Evolutionary conservation across 345 rosid genomes (phyloP), one percentile per base, ranked within the genome.

Genomic region (Salix caprea): DNA sequence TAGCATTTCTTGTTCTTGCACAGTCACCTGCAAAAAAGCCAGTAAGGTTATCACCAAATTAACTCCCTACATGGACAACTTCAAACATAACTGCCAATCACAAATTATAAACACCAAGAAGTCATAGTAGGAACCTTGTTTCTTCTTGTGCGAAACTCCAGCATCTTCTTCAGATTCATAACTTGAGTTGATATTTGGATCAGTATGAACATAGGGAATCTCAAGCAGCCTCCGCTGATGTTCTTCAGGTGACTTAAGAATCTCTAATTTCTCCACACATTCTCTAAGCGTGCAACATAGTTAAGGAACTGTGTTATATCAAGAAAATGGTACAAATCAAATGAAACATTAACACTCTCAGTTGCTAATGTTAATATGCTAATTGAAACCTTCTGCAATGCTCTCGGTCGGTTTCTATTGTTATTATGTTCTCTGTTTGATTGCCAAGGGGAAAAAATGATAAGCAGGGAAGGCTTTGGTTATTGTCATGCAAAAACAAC

Each of bases 241-340:
- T 79, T 90, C 98, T 82, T 86, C 86, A 19, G 89, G 87, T 28
- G 97, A 93, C 67, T 85, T 80, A 79, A 96, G 85, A 76, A 89
- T 90, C 88, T 88, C 88, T 82, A 93, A 81, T 84, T 91, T 93
- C 87, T 91, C 96, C 24, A 91, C 75, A 69, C 81, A 92, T 89
- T 91, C 98, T 84, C 91, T 89, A 76, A 87, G 91, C 87, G 99
- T 93, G 87, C 84, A 88, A 73, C 77, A 81, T 68, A 8, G 95
- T 92, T 86, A 89, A 93, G 94, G 87, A 89, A 74, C 67, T 50
- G 8, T 21, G 36, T 19, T 19, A 21, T 54, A 54, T 28, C 4
- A 2, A 37, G 48, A 67, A 19, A 67, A 74, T 66, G 36, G 62
- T 37, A 39, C 30, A 56, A 15, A 18, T 50, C 4, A 16, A 30